These are phyloP conservation scores for Candolleomyces eurysporus DNA, from an alignment of 768 basidiomycete species.

Conservation along the genomic window DNA sequence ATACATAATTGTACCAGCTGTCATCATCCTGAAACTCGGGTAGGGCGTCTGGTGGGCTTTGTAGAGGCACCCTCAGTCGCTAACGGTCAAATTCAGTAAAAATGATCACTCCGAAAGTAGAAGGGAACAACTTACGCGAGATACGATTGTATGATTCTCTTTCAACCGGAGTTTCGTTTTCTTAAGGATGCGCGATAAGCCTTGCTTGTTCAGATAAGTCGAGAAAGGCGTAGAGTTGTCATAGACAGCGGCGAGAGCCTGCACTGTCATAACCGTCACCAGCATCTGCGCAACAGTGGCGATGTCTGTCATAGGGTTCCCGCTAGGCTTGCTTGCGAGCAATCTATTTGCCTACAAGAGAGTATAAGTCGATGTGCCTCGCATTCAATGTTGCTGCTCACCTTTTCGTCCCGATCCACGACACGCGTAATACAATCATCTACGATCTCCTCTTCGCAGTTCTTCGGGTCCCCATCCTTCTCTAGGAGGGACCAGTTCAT, in stretches of 20 bases:
- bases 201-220: slow-evolving; percentile 24
- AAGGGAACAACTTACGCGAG: slow-evolving; percentile 12
- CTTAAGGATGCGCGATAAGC: slow-evolving; percentile 15
- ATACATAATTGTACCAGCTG: slow-evolving; percentile 5
- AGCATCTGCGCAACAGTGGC: no score
- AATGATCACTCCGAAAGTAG: no score
- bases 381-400: no score
- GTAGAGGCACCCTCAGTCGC: slow-evolving; percentile 2
- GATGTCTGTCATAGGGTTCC: background rate
- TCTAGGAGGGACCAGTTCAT: background rate
- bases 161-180: slow-evolving; percentile 18
- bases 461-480: background rate
- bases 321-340: no score
- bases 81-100: background rate
- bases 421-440: background rate
- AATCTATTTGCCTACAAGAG: no score
- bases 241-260: slow-evolving; percentile 13
- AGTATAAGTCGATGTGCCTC: no score
- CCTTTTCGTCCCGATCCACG: background rate
- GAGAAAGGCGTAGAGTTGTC: slow-evolving; percentile 31
- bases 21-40: background rate
- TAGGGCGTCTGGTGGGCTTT: background rate
- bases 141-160: slow-evolving; percentile 25
- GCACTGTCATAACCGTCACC: background rate
- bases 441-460: background rate